Evolutionary conservation across 805 yeast species (phyloP), one percentile per base, ranked within the genome.

Genomic region (Metschnikowia shivogae): DNA sequence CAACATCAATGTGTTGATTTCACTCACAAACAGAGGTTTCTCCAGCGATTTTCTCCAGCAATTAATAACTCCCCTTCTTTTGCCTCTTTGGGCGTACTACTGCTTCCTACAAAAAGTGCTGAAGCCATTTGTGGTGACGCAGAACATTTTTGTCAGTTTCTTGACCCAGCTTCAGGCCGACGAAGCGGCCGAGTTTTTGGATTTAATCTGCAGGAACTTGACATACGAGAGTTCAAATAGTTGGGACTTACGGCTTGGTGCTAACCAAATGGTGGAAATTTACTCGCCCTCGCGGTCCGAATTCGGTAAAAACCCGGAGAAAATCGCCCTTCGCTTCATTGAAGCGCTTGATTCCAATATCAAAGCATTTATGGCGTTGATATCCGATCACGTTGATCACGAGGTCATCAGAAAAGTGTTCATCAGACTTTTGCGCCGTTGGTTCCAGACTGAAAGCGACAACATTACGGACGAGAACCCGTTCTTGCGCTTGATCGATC

Each of bases 1-100:
- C 59, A 68, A 72, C 4, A 67, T 86, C 19, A 84, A 84, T 59
- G 87, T 84, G 0, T 52, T 84, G n/a, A 61, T 84, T 0, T 81
- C 92, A 0, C 54, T 87, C 8, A 65, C 83, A 0, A 80, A 80
- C 53, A 60, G 63, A 36, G 58, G 63, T 6, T 47, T 66, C 6
- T 46, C 59, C 3, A 39, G 54, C 0, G 68, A 63, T 4, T 52
- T 71, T 9, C 44, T 60, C 24, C 34, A 34, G 26, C 54, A 53
- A 8, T 34, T 64, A 1, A 51, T 71, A 35, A 49, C 54, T 19
- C 74, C 74, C 1, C 59, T 72, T 19, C 11, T 69, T 1, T 24
- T 55, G 46, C 37, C 66, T 51, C 19, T 66, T 53, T 80, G 84
- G 84, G 61, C 71, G 5, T 78, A 74, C 49, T 59, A 65, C 36